These are phyloP conservation scores for Podospora pseudoanserina DNA, from an alignment of 495 filamentous ascomycete species.

Conservation along the genomic window DNA sequence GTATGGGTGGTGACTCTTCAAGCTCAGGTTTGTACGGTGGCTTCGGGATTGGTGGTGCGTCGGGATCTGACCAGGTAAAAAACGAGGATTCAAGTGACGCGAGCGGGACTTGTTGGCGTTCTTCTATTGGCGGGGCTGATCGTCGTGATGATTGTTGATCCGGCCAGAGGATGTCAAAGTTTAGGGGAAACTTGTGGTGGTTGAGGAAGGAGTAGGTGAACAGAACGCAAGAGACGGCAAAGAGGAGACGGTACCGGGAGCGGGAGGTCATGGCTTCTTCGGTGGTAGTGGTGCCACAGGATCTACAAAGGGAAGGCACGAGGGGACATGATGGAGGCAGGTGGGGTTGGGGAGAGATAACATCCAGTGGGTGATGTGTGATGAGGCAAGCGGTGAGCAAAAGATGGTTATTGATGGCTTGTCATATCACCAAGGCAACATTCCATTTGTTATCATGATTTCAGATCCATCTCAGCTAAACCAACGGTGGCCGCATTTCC, in stretches of 20 bases:
- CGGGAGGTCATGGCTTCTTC: constrained; percentile 3
- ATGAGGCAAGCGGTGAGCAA: background rate
- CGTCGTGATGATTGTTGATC: background rate
- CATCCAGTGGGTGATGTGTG: background rate
- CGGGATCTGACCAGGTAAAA: constrained; percentile 19
- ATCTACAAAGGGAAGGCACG: background rate
- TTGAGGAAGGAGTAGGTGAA: constrained; percentile 11
- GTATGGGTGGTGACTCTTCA: constrained; percentile 12
- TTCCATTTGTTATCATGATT: background rate
- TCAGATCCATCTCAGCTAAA: background rate
- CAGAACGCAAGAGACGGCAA: constrained; percentile 3
- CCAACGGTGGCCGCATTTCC: background rate
- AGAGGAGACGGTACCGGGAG: constrained; percentile 20
- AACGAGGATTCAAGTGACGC: constrained; percentile 14
- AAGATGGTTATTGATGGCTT: background rate
- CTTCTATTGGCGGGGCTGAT: background rate
- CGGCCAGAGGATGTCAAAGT: background rate
- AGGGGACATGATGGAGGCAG: background rate
- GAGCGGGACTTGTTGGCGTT: constrained; percentile 15
- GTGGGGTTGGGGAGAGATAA: background rate
- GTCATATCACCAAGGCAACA: background rate
- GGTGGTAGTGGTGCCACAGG: too few species aligned
- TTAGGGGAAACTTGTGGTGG: constrained; percentile 3
- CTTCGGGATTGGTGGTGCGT: constrained; percentile 11
- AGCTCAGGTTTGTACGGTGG: constrained; percentile 20